Evolutionary conservation across 2,329 filamentous ascomycete species (phyloP).

Genomic region (Aspergillus versicolor): DNA sequence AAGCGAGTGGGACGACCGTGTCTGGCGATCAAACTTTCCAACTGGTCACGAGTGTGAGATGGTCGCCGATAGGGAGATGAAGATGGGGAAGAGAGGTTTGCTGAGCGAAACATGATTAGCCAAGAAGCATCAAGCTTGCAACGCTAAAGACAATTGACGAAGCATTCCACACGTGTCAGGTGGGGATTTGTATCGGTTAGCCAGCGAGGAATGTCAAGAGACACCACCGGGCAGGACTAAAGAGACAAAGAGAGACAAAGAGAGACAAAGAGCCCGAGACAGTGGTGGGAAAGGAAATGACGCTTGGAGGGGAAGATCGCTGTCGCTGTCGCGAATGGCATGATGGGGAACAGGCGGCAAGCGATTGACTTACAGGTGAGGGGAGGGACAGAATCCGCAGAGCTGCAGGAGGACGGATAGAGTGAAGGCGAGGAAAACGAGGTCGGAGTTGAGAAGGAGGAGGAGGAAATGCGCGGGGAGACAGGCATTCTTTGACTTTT

Average conservation of each 20-base stretch:
- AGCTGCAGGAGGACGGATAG: slow-evolving; percentile 35
- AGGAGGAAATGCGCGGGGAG: slow-evolving; percentile 17
- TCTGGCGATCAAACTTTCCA: slow-evolving; percentile 38
- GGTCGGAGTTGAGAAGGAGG: slow-evolving; percentile 20
- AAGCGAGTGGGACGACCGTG: slow-evolving; percentile 41
- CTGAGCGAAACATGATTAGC: slow-evolving; percentile 28
- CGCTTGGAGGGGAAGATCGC: not conserved
- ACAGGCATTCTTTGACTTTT: slow-evolving; percentile 12
- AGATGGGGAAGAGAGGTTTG: slow-evolving; percentile 23
- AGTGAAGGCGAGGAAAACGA: slow-evolving; percentile 26
- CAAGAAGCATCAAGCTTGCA: slow-evolving; percentile 17
- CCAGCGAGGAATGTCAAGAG: not conserved
- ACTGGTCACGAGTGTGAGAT: slow-evolving; percentile 31
- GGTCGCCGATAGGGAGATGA: slow-evolving; percentile 27
- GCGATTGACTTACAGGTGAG: slow-evolving; percentile 16
- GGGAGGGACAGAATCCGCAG: slow-evolving; percentile 20
- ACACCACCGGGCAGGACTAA: not conserved
- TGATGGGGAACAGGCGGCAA: not conserved
- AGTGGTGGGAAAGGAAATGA: not conserved
- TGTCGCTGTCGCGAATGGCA: not conserved
- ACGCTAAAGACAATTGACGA: slow-evolving; percentile 7
- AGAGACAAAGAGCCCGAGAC: not conserved
- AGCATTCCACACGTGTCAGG: slow-evolving; percentile 33
- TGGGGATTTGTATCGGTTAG: slow-evolving; percentile 16
- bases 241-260: not conserved